Evolutionary conservation across 2,329 filamentous ascomycete species (phyloP), one percentile per base, ranked within the genome.

Genomic region (Fusarium pilosicola): DNA sequence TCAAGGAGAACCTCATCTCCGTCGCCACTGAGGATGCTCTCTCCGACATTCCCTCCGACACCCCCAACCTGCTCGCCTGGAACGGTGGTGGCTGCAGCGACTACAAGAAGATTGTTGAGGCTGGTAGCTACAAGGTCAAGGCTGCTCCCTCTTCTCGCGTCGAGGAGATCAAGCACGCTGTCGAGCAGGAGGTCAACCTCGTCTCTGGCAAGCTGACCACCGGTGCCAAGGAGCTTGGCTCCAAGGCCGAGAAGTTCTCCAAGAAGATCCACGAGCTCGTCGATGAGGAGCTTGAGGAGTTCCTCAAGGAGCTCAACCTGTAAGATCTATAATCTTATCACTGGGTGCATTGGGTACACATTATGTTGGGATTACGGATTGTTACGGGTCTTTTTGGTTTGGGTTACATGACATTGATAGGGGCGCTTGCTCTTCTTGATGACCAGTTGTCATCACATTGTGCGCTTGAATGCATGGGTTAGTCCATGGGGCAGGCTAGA

Each of bases 41-140:
- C 63, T 88, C 87, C 77, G 95, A 97, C 79, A 92, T 99, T 59
- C 96, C 96, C 75, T 87, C 86, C 58, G 91, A 94, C 83, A 99
- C 97, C 77, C 91, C 91, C 83, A 99, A 99, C 90, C 88, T 97
- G 81, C 94, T 99, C 73, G 96, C 96, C 84, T 99, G 95, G 96
- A 99, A 99, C 90, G 96, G 97, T 82, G 97, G 95, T 86, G 96
- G 96, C 81, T 93, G 90, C 81, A 91, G 89, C 86, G 97, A 99
- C 92, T 98, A 94, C 90, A 89, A 90, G 70, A 87, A 93, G 78
- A 97, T 98, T 80, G 84, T 97, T 74, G 85, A 90, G 78, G 87
- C 90, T 78, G 93, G 94, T 80, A 87, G 90, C 79, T 96, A 95
- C 87, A 88, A 89, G 77, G 87, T 83, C 74, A 85, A 84, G 62